Base-by-base conservation (phyloP, 176 grass and related monocot genomes). In the Lolium multiflorum region DNA sequence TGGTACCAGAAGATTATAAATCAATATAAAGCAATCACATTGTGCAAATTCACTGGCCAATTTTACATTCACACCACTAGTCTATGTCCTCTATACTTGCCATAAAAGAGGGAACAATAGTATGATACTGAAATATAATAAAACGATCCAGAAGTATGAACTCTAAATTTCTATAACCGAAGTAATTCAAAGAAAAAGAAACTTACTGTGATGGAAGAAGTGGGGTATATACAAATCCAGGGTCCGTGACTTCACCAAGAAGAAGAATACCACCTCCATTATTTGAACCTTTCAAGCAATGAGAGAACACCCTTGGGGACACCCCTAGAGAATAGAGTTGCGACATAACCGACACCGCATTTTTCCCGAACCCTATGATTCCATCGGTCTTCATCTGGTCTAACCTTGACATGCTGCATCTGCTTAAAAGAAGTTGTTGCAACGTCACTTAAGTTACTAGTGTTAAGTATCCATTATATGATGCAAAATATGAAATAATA, bases 301-400 rank as follows among this genome's bases (percentile, higher is more conserved):
- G 95, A 56, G 95, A 94, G 48, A 97, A 97, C 14, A 90, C 92
- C 81, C 88, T 93, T 60, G 92, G 92, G 63, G 92, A 76, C 20
- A 94, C 78, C 47, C 95, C 92, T 41, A 66, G 64, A 84, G 87
- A 88, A 41, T 82, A 85, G 51, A 97, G 86, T 63, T 97, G 95
- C 9, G 95, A 94, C 77, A 97, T 28, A 8, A 93, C 95, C 58
- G 95, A 95, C 47, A 97, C 20, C 55, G 86, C 87, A 35, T 94
- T 89, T 64, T 90, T 92, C 43, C 95, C 95, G 74, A 97, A 97
- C 48, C 95, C 95, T 79, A 97, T 93, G 79, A 97, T 97, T 43
- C 95, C 92, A 86, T 93, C 95, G 79, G 21, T 97, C 89, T 71
- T 92, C 72, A 94, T 73, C 56, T 91, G 89, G 82, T 93, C 92